Evolutionary conservation across 1,284 basidiomycete genomes (phyloP), one percentile per base, ranked within the genome.

Genomic region (Sporisorium sorghi): DNA sequence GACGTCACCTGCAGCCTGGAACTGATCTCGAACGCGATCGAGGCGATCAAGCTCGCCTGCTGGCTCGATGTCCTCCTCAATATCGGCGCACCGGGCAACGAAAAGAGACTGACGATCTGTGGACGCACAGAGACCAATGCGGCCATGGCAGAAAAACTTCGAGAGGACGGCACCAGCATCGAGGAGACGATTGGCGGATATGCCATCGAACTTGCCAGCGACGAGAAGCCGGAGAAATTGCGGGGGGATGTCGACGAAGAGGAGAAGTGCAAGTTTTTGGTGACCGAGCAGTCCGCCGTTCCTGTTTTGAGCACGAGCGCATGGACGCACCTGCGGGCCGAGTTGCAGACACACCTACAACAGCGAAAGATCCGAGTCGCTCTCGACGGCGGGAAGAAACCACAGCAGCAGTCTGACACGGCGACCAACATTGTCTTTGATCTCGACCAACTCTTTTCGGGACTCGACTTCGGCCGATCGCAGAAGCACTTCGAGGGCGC

Each of bases 51-150:
- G 33, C 50, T 74, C 4, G 67, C 67, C 1, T 56, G 37, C 49
- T 67, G 67, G 58, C 44, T 74, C 43, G 72, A 70, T 33, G 40
- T 47, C 5, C 50, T 19, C 40, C 40, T 67, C 11, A 28, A 51
- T 14, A 28, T 33, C 0, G 51, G 53, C 35, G 37, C 50, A 15
- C 26, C 42, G 14, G 26, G 24, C 6, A 21, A 17, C 11, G 5
- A 35, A 14, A 33, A 2, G 37, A 56, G 62, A 14, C 15, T 51
- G 42, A 46, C 44, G 2, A 26, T 59, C 17, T 30, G 51, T n/a
- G 63, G 28, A 21, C 17, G 42, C 48, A 24, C 37, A 12, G 55
- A 52, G 8, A 47, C 19, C 11, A n/a, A 48, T 14, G 33, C 32
- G 24, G 23, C 17, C 5, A n/a, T 55, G 12, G 21, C 32, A 32